Conservation (phyloP, 2,329 filamentous ascomycete genomes). For the Emericellopsis cladophorae region DNA sequence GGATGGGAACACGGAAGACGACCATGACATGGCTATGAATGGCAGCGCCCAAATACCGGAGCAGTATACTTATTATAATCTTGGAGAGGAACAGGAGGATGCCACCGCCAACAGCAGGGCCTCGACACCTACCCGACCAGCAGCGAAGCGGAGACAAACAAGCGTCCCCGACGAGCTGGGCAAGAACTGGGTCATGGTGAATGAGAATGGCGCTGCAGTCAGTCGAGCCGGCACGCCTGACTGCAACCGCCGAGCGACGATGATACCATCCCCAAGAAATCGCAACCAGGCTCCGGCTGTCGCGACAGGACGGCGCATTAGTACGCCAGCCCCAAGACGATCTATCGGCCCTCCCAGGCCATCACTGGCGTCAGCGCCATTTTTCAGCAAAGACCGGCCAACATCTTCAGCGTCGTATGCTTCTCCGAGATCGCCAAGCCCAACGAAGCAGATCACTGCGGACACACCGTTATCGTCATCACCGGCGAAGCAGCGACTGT, state of each 20-base stretch:
- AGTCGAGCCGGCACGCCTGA: constrained; percentile 5
- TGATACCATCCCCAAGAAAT: constrained; percentile 13
- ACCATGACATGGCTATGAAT: background rate
- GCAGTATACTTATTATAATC: background rate
- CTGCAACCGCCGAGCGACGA: constrained; percentile 12
- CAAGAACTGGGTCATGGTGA: constrained; percentile 61
- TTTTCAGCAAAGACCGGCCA: constrained; percentile 12
- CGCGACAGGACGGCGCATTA: constrained; percentile 29
- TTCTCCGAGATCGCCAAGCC: too few relatives aligned
- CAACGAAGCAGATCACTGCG: too few relatives aligned
- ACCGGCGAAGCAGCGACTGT: background rate
- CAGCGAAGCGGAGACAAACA: constrained; percentile 42
- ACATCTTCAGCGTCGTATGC: constrained; percentile 10
- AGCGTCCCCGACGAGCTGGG: constrained; percentile 41
- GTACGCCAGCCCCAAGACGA: constrained; percentile 13
- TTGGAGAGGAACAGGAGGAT: background rate
- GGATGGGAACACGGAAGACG: constrained; percentile 11
- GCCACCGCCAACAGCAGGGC: constrained; percentile 13
- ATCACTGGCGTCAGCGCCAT: constrained; percentile 15
- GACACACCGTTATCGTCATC: constrained; percentile 5
- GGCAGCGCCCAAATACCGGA: constrained; percentile 1
- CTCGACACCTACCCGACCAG: constrained; percentile 30
- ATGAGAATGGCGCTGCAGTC: constrained; percentile 18
- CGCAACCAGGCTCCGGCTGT: constrained; percentile 18
- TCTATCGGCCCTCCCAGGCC: constrained; percentile 1